phyloP scores from a whole-genome alignment of 257 asterid genomes.

The Primulina huaijiensis region DNA sequence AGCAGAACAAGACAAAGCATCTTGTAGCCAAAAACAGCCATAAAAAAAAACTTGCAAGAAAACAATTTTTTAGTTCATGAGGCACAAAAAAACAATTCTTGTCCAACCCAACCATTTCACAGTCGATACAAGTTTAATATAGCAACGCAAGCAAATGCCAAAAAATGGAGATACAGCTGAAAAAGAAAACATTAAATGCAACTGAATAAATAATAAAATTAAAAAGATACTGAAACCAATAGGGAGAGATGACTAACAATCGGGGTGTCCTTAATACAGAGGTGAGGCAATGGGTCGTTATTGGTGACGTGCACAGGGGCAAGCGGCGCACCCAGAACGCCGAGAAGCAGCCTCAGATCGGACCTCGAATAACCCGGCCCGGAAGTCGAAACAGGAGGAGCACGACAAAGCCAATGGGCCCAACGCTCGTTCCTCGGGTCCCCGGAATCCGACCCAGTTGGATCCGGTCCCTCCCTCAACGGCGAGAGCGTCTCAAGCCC shows the following conservation, averaged over 20 bases:
- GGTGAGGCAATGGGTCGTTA: conserved; percentile 65
- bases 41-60: no score
- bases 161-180: no score
- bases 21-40: no score
- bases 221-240: no score
- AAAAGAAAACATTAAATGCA: background rate
- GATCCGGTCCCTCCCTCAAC: conserved; percentile 75
- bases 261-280: conserved; percentile 66
- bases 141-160: no score
- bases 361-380: conserved; percentile 50
- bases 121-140: no score
- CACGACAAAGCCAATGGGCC: conserved; percentile 72
- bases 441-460: conserved; percentile 45
- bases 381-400: conserved; percentile 47
- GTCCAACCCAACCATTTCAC: no score
- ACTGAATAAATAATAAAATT: background rate
- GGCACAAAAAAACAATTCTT: no score
- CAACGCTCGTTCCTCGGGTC: conserved; percentile 51
- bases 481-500: conserved; percentile 62
- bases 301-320: conserved; percentile 69
- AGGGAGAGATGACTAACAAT: conserved; percentile 49
- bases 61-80: no score
- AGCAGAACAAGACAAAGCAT: no score
- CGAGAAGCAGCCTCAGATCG: conserved; percentile 65
- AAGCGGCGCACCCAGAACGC: conserved; percentile 79